Base-by-base conservation (phyloP, 2,329 filamentous ascomycete species). In the Ophiostoma himal-ulmi region DNA sequence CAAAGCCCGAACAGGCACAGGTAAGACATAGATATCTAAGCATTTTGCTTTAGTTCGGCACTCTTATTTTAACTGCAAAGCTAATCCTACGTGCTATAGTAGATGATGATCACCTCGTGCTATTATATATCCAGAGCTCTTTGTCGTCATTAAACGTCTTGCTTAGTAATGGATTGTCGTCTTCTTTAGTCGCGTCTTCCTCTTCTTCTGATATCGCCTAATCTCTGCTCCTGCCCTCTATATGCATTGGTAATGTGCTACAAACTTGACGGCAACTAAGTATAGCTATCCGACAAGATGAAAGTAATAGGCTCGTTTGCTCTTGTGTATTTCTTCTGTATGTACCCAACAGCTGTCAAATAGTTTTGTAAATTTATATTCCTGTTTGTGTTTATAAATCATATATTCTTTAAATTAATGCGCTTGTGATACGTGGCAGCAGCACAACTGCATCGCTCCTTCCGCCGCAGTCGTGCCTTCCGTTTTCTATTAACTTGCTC, bases 381-480 rank as follows among this genome's bases (percentile, higher is more conserved):
- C 13, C 44, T 14, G 41, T 20, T 48, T 48, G 30, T 30, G 30
- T 30, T 30, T 30, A 30, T 30, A 30, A 30, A 30, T 30, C 30
- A 30, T 48, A 57, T 26, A 10, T n/a, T 26, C n/a, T n/a, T 1
- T 60, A 60, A 14, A 30, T 34, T 34, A 34, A 26, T 13, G 22
- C 2, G n/a, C 20, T 65, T 41, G 62, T 65, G 11, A 22, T 65
- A 65, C 62, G 62, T 65, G 62, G 41, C 62, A 65, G 8, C 34
- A 39, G 36, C 60, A 65, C 36, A 8, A 11, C 62, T 39, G 62
- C 62, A 65, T 65, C 36, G 62, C 62, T 41, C 62, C 62, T 65
- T 37, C 62, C 62, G 62, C 41, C 62, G 20, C 36, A 39, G 62
- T 39, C 62, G 62, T 65, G 62, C 62, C 62, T 65, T 65, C 36